These are phyloP conservation scores for Imleria badia DNA, from an alignment of 768 basidiomycete species.

Conservation along the genomic window DNA sequence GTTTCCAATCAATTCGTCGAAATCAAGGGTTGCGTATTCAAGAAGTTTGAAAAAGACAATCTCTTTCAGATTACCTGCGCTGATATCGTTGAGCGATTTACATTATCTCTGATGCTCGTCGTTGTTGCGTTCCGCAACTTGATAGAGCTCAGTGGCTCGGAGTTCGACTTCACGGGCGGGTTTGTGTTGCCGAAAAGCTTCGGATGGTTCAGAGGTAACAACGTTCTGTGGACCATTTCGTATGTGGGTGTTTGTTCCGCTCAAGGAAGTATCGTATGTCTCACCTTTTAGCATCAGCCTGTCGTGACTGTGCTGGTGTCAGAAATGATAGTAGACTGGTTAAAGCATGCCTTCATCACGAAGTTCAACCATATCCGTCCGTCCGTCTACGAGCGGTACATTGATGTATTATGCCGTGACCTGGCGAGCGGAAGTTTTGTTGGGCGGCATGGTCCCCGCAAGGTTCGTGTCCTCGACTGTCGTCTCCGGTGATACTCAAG, in stretches of 20 bases:
- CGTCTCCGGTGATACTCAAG: constrained; percentile 1
- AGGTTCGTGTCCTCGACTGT: constrained; percentile 42
- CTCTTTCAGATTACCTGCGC: constrained; percentile 99
- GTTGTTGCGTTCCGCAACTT: constrained; percentile 93
- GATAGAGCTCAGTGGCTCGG: constrained; percentile 89
- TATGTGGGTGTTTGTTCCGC: constrained; percentile 57
- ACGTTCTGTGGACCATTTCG: constrained; percentile 83
- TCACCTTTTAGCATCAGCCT: constrained; percentile 52
- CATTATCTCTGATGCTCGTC: constrained; percentile 83
- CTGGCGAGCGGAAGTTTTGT: constrained; percentile 77
- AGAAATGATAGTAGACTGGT: constrained; percentile 96
- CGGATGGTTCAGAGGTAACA: constrained; percentile 79
- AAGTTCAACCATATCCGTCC: constrained; percentile 99
- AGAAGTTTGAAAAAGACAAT: constrained; percentile 98
- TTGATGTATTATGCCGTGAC: constrained; percentile 93
- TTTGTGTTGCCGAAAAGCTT: constrained; percentile 80
- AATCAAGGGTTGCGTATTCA: constrained; percentile 99
- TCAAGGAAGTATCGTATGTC: neutral
- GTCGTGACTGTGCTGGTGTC: constrained; percentile 88
- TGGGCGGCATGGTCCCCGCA: constrained; percentile 64
- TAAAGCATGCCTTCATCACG: constrained; percentile 99
- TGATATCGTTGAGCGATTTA: constrained; percentile 98
- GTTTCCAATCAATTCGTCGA: constrained; percentile 99
- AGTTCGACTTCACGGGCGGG: constrained; percentile 72
- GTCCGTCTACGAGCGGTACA: constrained; percentile 91